A percentile compares a stretch with the other conserved stretches of the same genome.
Conservation (phyloP, 1,284 basidiomycete species). For the Ganoderma multipileum region DNA sequence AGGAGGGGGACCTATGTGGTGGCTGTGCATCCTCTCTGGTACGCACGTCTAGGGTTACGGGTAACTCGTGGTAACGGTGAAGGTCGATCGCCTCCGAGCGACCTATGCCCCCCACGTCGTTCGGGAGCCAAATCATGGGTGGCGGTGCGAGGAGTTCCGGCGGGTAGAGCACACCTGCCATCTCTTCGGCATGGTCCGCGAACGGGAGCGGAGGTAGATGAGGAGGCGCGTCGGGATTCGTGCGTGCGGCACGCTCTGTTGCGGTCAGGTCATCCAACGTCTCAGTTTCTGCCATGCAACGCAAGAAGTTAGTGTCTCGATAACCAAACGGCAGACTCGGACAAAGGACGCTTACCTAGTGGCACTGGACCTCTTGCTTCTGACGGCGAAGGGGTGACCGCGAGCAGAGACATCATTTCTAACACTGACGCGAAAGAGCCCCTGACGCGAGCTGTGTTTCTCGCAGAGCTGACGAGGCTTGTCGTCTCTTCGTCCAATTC, state of each 20-base stretch:
- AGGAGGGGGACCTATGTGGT: constrained; percentile 16
- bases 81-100: constrained; percentile 74
- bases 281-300: constrained; percentile 61
- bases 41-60: constrained; percentile 69
- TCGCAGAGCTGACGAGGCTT: constrained; percentile 58
- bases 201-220: constrained; percentile 73
- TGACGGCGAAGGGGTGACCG: constrained; percentile 69
- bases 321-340: background rate
- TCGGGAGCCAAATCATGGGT: constrained; percentile 83
- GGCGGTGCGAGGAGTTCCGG: constrained; percentile 78
- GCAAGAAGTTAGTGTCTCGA: background rate
- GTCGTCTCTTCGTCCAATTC: constrained; percentile 57
- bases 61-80: constrained; percentile 71
- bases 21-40: constrained; percentile 53
- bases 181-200: constrained; percentile 75
- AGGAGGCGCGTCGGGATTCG: constrained; percentile 79
- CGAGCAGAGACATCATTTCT: constrained; percentile 81
- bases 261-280: constrained; percentile 78
- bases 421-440: constrained; percentile 78
- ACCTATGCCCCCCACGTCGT: constrained; percentile 75
- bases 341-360: constrained; percentile 56
- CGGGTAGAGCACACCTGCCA: constrained; percentile 79
- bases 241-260: constrained; percentile 78
- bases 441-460: constrained; percentile 49
- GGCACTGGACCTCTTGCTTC: constrained; percentile 66